Conservation (phyloP, 2,329 filamentous ascomycete species). For the Venturia asperata region DNA sequence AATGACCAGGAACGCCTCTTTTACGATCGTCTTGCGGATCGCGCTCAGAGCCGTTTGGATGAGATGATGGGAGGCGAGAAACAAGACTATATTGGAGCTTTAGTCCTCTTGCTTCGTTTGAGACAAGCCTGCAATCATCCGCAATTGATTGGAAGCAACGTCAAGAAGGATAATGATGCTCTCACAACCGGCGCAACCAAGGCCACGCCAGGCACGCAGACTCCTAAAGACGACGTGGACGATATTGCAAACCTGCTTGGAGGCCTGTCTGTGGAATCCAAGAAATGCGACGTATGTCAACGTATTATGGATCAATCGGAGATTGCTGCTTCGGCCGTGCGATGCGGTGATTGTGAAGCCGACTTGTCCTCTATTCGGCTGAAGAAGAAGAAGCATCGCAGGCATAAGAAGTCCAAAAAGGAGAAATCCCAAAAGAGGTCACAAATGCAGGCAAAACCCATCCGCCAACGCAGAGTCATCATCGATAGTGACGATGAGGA, state of each 20-base stretch:
- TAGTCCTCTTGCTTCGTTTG: constrained; percentile 83
- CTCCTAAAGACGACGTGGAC: constrained; percentile 54
- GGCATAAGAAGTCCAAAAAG: constrained; percentile 22
- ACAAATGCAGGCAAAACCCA: constrained; percentile 17
- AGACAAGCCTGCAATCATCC: constrained; percentile 95
- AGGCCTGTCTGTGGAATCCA: constrained; percentile 68
- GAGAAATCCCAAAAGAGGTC: constrained; percentile 23
- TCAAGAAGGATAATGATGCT: constrained; percentile 82
- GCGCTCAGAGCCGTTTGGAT: constrained; percentile 79
- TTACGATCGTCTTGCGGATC: constrained; percentile 73
- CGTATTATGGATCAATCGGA: constrained; percentile 55
- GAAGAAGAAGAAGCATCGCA: constrained; percentile 27
- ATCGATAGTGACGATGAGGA: constrained; percentile 61
- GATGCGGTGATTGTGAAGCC: constrained; percentile 67
- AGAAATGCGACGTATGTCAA: constrained; percentile 79
- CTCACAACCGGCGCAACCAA: constrained; percentile 55
- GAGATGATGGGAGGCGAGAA: constrained; percentile 77
- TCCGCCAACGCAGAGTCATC: constrained; percentile 37
- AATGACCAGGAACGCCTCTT: constrained; percentile 74
- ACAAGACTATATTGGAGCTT: constrained; percentile 85
- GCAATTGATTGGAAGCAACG: constrained; percentile 73
- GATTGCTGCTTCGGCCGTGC: constrained; percentile 44
- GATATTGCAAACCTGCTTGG: constrained; percentile 80
- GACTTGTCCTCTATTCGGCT: constrained; percentile 55
- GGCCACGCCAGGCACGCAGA: constrained; percentile 30